phyloP scores from a whole-genome alignment of 1,139 yeast genomes.

The Hansenula sp. region DNA sequence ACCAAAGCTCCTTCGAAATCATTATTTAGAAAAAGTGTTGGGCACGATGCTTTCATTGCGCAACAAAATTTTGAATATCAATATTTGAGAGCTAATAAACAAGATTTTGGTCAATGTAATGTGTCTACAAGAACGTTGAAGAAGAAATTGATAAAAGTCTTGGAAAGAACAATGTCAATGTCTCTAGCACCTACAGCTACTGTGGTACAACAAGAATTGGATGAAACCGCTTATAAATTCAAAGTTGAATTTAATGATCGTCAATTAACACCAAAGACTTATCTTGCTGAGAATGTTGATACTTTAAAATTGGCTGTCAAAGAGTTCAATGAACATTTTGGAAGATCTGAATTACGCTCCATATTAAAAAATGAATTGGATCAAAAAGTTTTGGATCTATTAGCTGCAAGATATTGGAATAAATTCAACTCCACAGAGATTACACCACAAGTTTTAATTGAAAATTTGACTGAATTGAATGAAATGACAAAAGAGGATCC shows the following conservation, averaged over 20 bases:
- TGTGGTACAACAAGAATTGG: constrained; percentile 85
- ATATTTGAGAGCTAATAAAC: constrained; percentile 58
- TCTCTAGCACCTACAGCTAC: constrained; percentile 85
- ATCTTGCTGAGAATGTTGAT: constrained; percentile 89
- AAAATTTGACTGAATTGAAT: constrained; percentile 49
- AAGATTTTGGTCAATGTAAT: constrained; percentile 58
- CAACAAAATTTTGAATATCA: constrained; percentile 63
- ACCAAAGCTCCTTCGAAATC: constrained; percentile 62
- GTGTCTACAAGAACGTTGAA: constrained; percentile 78
- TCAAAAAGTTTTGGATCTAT: constrained; percentile 77
- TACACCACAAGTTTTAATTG: constrained; percentile 25
- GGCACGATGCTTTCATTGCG: constrained; percentile 43
- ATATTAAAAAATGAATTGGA: constrained; percentile 82
- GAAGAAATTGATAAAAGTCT: constrained; percentile 75
- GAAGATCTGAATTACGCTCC: constrained; percentile 77
- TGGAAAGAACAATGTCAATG: constrained; percentile 88
- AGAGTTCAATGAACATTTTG: constrained; percentile 78
- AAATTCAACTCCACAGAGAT: constrained; percentile 15
- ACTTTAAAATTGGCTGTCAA: constrained; percentile 81
- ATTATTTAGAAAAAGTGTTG: constrained; percentile 31
- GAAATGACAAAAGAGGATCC: constrained; percentile 59
- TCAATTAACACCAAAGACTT: constrained; percentile 87
- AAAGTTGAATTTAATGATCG: constrained; percentile 97
- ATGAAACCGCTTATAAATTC: constrained; percentile 88
- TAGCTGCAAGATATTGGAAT: constrained; percentile 94